Evolutionary conservation across 208 protist genomes (phyloP).

Genomic region (Crithidia mellificae): DNA sequence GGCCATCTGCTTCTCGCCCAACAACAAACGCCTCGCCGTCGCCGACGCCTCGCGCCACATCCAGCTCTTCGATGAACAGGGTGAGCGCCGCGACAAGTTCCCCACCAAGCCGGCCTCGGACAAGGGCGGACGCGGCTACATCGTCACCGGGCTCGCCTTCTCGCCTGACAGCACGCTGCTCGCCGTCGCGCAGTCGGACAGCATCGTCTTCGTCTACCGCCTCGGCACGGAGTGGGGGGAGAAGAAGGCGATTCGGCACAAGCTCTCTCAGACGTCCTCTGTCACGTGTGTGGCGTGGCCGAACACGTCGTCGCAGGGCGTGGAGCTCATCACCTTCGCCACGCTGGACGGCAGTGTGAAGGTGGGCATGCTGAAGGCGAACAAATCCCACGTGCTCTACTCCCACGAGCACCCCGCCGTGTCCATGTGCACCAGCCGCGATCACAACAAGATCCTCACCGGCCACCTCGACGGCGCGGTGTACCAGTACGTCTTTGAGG

Average conservation of each 20-base stretch:
- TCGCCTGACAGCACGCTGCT: constrained; percentile 95
- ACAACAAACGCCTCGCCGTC: constrained; percentile 94
- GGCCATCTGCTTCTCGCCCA: constrained; percentile 92
- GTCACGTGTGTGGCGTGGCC: constrained; percentile 95
- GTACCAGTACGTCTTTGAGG: constrained; percentile 89
- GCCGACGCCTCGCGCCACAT: constrained; percentile 88
- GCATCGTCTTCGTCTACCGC: constrained; percentile 97
- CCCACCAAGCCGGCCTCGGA: constrained; percentile 90
- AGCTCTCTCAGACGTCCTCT: constrained; percentile 88
- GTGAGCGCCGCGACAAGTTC: constrained; percentile 95
- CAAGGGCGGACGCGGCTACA: constrained; percentile 85
- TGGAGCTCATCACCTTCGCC: constrained; percentile 95
- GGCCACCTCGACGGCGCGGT: constrained; percentile 94
- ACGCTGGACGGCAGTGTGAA: constrained; percentile 94
- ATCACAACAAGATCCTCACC: constrained; percentile 87
- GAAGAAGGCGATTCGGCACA: constrained; percentile 98
- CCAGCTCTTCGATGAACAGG: constrained; percentile 95
- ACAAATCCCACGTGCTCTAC: constrained; percentile 95
- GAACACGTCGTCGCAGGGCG: constrained; percentile 77
- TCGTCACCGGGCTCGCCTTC: constrained; percentile 93
- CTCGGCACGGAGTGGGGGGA: constrained; percentile 96
- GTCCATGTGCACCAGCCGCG: constrained; percentile 66
- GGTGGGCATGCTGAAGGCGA: constrained; percentile 92
- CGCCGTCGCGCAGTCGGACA: constrained; percentile 96
- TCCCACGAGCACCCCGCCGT: constrained; percentile 90